Base-by-base conservation (phyloP, 306 rosid species). In the Medicago arabica region DNA sequence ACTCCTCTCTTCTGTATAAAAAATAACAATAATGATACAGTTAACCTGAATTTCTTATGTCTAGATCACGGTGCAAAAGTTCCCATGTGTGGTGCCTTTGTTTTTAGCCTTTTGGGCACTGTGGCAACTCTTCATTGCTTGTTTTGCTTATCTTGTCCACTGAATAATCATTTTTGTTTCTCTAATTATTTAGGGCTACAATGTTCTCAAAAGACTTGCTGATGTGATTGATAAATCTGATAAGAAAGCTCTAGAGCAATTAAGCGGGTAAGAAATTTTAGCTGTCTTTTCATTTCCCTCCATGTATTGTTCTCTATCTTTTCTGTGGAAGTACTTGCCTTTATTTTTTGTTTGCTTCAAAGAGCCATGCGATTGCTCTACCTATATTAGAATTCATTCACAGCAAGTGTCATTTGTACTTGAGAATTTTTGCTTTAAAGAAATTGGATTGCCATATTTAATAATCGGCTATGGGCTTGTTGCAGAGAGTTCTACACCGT, bases 401-500 rank as follows among this genome's bases (percentile, higher is more conserved):
- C 39, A 15, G 21, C 54, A 47, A 39, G 54, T 50, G 23, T 69
- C 55, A 57, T 49, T 67, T 73, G 50, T 44, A 60, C 71, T 58
- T 23, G 41, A 50, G n/a, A 51, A 17, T 55, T 82, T 77, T 38
- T 47, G 38, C 61, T 73, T 65, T 41, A 60, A 62, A 55, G 71
- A 72, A 34, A 58, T 43, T 78, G 80, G 61, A 75, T 49, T 59
- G 7, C 67, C 31, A 78, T 61, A 67, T 49, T 76, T 83, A 2
- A 5, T 53, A 67, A 72, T 69, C 86, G 65, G 38, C 71, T 81
- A 38, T 67, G 84, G 65, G 15, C 76, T 77, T 82, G 72, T 62
- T 84, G 90, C 92, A 96, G 99, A 86, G 97, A 96, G 81, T 92
- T 96, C 88, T 96, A 92, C 81, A 90, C 97, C 15, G 88, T 92